phyloP scores from a whole-genome alignment of 768 basidiomycete genomes.

The Lactarius vividus region DNA sequence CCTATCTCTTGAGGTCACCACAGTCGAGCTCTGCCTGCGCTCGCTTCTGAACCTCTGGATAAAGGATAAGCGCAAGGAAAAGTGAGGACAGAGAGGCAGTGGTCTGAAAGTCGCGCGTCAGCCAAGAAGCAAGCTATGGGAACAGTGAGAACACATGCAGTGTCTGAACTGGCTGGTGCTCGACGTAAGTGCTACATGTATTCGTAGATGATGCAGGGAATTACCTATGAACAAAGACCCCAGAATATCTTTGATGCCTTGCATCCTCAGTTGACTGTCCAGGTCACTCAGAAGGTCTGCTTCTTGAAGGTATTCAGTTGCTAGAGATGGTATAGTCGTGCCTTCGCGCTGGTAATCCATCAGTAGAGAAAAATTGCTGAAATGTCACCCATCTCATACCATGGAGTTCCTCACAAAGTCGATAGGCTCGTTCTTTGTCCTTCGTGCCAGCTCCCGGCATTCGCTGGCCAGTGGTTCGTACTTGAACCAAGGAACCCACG shows the following conservation, averaged over 20 bases:
- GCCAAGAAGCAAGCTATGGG: no score
- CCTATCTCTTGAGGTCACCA: conserved; percentile 13
- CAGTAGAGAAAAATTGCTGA: neutral
- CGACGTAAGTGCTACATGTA: neutral
- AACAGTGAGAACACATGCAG: neutral
- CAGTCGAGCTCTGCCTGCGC: conserved; percentile 33
- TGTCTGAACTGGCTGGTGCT: conserved; percentile 17
- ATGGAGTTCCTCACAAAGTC: conserved; percentile 1
- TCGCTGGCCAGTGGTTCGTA: neutral
- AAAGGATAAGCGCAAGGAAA: conserved; percentile 31
- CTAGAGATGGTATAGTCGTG: neutral
- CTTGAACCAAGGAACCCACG: conserved; percentile 5
- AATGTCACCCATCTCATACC: neutral
- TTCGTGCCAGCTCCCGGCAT: neutral
- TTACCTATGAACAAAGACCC: conserved; percentile 6
- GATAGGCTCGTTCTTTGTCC: neutral
- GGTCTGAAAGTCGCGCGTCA: conserved; percentile 1
- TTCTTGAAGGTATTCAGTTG: neutral
- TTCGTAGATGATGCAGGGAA: neutral
- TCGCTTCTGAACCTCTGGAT: conserved; percentile 30
- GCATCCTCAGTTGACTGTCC: no score
- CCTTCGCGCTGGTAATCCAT: neutral
- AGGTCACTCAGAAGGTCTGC: neutral
- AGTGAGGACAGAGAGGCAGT: conserved; percentile 27
- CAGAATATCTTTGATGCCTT: neutral